A percentile compares a stretch with the other conserved stretches of the same genome.
Conservation (phyloP, 2,329 filamentous ascomycete genomes). For the Sporothrix mexicana region DNA sequence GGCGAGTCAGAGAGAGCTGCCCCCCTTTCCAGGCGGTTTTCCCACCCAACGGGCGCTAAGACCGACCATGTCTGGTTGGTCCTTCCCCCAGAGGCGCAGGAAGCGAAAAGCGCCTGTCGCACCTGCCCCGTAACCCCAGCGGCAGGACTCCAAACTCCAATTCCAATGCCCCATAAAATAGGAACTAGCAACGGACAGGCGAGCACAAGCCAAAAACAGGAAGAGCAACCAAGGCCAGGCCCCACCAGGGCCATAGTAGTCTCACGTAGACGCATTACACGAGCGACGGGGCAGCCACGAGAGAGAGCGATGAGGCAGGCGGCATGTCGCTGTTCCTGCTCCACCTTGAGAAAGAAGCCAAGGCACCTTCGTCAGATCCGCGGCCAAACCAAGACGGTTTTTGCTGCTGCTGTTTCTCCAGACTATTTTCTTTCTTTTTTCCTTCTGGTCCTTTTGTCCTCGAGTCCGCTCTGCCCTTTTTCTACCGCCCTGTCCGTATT, state of each 20-base stretch:
- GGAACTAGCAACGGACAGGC: background rate
- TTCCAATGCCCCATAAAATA: slow-evolving; percentile 3
- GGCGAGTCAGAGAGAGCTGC: background rate
- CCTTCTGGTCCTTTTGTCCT: slow-evolving; percentile 19
- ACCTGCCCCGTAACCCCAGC: slow-evolving; percentile 14
- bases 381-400: slow-evolving; percentile 27
- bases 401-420: slow-evolving; percentile 23
- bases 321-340: slow-evolving; percentile 24
- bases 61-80: background rate
- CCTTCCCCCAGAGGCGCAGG: background rate
- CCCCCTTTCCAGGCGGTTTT: slow-evolving; percentile 1
- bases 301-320: slow-evolving; percentile 20
- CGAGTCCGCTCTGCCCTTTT: slow-evolving; percentile 12
- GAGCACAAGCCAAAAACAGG: slow-evolving; percentile 32
- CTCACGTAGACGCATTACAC: slow-evolving; percentile 12
- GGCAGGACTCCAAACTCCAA: slow-evolving; percentile 22
- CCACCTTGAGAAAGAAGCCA: slow-evolving; percentile 23
- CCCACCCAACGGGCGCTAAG: background rate
- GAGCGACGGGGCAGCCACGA: slow-evolving; percentile 1
- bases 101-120: slow-evolving; percentile 15
- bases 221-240: background rate
- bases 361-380: slow-evolving; percentile 21
- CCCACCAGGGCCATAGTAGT: slow-evolving; percentile 2
- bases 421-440: slow-evolving; percentile 28
- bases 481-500: slow-evolving; percentile 19